Evolutionary conservation across 495 filamentous ascomycete species (phyloP), one percentile per base, ranked within the genome.

Genomic region (Thermochaetoides thermophila): DNA sequence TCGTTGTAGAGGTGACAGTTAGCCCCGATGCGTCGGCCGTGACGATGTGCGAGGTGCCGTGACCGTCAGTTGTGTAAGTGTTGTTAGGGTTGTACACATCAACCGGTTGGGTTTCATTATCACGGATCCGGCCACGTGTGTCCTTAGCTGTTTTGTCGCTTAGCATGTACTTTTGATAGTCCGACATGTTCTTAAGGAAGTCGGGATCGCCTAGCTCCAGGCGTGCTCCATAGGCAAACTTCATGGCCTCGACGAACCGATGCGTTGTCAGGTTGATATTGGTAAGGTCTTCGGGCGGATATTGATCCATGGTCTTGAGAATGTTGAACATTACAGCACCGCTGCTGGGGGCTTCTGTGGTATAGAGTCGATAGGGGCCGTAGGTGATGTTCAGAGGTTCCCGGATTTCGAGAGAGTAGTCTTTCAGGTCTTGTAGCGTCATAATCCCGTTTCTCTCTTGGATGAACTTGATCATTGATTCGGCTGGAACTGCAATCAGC

Each of bases 231-330:
- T 93, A 94, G 1, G 72, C 83, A 55, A 87, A 93, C 12, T 84
- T 71, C 50, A 89, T 84, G 2, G 81, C 78, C 56, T 95, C 86
- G 38, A 83, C 74, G 33, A 93, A 63, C 3, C 84, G 70, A 56
- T 94, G 86, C 2, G 76, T 76, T 13, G 72, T 85, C 0, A 64
- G 38, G 31, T 60, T 53, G 0, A 26, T 13, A 42, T 64, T 33
- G 11, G 36, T 8, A 3, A 37, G 28, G 24, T 57, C 52, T 13
- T 34, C 18, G 1, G 75, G 36, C 4, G 63, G 45, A 44, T 82
- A 95, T 1, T 80, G 77, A 42, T 80, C 73, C 40, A 91, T 57
- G 9, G 76, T 81, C 44, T 89, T 92, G 42, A 95, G 55, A 4
- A 78, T 70, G 35, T 68, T 74, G 34, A 87, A 54, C 7, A 69